Percentiles rank a stretch among this genome's conserved stretches.
phyloP scores from a whole-genome alignment of 305 asterid species.

The Ajuga reptans region DNA sequence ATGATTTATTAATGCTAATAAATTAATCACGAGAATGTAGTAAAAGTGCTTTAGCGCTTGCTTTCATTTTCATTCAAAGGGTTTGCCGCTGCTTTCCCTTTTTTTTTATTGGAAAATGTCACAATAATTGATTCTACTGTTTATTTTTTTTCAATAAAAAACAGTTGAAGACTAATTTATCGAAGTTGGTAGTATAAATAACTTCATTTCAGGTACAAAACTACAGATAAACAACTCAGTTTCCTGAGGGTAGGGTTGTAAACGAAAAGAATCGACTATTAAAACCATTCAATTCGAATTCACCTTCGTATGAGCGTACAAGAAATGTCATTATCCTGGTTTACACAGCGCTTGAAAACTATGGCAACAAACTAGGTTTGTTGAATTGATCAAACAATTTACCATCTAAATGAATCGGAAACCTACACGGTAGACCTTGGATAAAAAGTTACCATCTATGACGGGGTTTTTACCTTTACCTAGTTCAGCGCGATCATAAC shows the following conservation, averaged over 20 bases:
- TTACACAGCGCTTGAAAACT: background rate
- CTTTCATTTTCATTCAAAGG: conserved; percentile 55
- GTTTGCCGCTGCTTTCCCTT: conserved; percentile 34
- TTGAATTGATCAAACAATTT: background rate
- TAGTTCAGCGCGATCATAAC: conserved; percentile 13
- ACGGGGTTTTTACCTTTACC: conserved; percentile 2
- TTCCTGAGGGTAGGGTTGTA: too few relatives aligned
- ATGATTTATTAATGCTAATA: conserved; percentile 26
- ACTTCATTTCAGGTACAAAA: too few relatives aligned
- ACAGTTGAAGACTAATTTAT: too few relatives aligned
- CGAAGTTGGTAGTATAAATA: too few relatives aligned
- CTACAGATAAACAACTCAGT: too few relatives aligned
- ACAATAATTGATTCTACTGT: conserved; percentile 34
- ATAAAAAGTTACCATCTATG: too few relatives aligned
- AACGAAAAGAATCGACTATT: too few relatives aligned
- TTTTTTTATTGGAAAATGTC: conserved; percentile 26
- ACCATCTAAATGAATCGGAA: background rate
- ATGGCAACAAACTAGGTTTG: background rate
- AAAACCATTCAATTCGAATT: too few relatives aligned
- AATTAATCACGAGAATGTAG: conserved; percentile 32
- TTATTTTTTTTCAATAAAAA: too few relatives aligned
- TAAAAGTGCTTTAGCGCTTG: conserved; percentile 52
- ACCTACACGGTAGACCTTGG: background rate
- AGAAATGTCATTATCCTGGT: background rate
- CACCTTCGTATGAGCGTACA: too few relatives aligned